These are phyloP conservation scores for Bombardia bombarda DNA, from an alignment of 495 filamentous ascomycete genomes.

Conservation along the genomic window DNA sequence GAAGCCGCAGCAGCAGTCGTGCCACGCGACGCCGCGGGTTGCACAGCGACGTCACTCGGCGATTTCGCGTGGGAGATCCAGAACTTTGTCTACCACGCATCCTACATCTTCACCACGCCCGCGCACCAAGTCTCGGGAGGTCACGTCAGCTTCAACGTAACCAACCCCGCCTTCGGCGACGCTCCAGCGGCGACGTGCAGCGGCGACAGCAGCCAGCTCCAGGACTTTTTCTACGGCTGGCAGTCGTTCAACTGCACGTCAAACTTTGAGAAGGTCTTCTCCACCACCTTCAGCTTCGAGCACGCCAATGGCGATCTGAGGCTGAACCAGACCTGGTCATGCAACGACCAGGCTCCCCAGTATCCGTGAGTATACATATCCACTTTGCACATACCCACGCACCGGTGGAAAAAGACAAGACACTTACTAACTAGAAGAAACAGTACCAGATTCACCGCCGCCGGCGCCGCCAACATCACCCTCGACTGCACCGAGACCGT, in stretches of 20 bases:
- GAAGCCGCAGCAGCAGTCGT: neutral
- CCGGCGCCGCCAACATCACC: slow-evolving; percentile 23
- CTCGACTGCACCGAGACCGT: slow-evolving; percentile 27
- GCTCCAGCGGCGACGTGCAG: slow-evolving; percentile 24
- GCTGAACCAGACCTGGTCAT: slow-evolving; percentile 37
- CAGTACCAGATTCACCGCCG: slow-evolving; percentile 29
- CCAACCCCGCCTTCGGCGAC: slow-evolving; percentile 27
- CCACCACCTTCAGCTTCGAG: slow-evolving; percentile 26
- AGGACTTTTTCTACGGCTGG: slow-evolving; percentile 38
- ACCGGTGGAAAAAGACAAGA: neutral
- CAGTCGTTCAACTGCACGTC: slow-evolving; percentile 27
- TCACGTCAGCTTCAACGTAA: slow-evolving; percentile 33
- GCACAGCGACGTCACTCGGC: slow-evolving; percentile 22
- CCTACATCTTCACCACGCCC: slow-evolving; percentile 33
- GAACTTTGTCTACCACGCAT: slow-evolving; percentile 31
- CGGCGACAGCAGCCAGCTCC: slow-evolving; percentile 29
- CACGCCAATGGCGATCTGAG: slow-evolving; percentile 20
- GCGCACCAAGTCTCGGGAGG: slow-evolving; percentile 38
- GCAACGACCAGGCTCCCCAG: slow-evolving; percentile 26
- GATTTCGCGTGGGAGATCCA: slow-evolving; percentile 27
- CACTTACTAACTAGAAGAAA: slow-evolving; percentile 4
- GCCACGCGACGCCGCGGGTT: slow-evolving; percentile 8
- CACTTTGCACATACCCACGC: neutral
- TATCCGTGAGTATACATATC: slow-evolving; percentile 25
- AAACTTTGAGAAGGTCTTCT: neutral